Evolutionary conservation across 208 protist genomes (phyloP), one percentile per base, ranked within the genome.

Genomic region (Blechomonas ayalai): DNA sequence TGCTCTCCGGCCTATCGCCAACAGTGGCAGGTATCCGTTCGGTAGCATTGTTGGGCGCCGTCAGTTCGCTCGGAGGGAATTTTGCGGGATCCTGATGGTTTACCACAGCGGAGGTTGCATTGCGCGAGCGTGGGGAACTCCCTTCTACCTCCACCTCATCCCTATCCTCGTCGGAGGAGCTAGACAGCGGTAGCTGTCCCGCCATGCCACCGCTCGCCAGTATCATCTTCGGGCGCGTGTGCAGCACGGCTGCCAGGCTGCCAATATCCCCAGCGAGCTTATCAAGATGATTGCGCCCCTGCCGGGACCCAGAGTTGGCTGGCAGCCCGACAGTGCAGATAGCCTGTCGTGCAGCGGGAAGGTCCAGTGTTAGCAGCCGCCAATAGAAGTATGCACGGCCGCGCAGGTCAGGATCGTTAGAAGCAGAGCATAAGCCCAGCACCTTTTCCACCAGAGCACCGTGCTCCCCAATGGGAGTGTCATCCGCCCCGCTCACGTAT

Each of bases 311-410:
- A n/a, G 41, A 36, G 23, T 12, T 24, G 16, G 23, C n/a, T 9
- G 38, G 16, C 7, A 24, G 2, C 46, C 24, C 34, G n/a, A 45
- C 58, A 18, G 45, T 41, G 18, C 84, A 34, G 22, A 97, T 64
- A 34, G 97, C 71, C 37, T 38, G 59, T 62, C 96, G 95, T 10
- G 97, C 97, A 28, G 84, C 88, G 24, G 84, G 75, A 13, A 78
- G 73, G 65, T 99, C 94, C 3, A 61, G 76, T 7, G 87, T 87
- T 3, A 99, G 80, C 20, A 99, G 72, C 32, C 98, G 70, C 96
- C 96, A 98, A 67, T 99, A 99, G 36, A 99, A 91, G 67, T 96
- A 98, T 26, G 95, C 97, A 39, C 98, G 88, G 72, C 99, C 97
- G 23, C 97, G 77, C 5, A 99, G 63, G 83, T 99, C 97, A 24